These are phyloP conservation scores for Acer yangbiense DNA, from an alignment of 345 rosid genomes.

Conservation along the genomic window DNA sequence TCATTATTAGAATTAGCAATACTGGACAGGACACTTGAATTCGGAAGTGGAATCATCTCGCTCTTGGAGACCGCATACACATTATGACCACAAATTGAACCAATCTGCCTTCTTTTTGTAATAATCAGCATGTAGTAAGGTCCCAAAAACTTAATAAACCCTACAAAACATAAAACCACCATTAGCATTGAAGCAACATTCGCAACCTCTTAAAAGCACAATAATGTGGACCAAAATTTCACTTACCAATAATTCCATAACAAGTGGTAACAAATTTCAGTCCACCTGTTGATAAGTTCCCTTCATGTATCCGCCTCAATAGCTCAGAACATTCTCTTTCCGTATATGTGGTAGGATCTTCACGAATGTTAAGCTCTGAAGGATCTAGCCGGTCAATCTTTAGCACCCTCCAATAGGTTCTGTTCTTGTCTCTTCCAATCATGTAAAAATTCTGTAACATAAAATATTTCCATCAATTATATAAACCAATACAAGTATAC, in stretches of 20 bases:
- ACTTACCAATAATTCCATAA: constrained; percentile 93
- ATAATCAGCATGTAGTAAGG: constrained; percentile 96
- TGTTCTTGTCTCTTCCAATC: constrained; percentile 73
- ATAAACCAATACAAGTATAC: not conserved
- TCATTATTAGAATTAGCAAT: constrained; percentile 63
- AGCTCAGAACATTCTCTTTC: constrained; percentile 75
- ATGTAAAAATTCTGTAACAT: constrained; percentile 69
- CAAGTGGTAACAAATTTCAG: constrained; percentile 80
- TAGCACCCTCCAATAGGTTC: constrained; percentile 75
- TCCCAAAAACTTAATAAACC: constrained; percentile 91
- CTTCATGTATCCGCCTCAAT: constrained; percentile 87
- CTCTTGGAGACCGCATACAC: constrained; percentile 81
- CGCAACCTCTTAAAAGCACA: constrained; percentile 1
- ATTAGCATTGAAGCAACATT: constrained; percentile 1
- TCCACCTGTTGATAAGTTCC: constrained; percentile 91
- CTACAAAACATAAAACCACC: constrained; percentile 38
- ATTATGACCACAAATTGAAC: constrained; percentile 84
- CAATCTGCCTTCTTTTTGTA: constrained; percentile 85
- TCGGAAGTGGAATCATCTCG: constrained; percentile 76
- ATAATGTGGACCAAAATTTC: constrained; percentile 7
- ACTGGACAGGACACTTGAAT: constrained; percentile 50
- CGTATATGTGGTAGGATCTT: constrained; percentile 75
- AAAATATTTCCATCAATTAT: not conserved
- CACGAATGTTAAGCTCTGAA: constrained; percentile 70
- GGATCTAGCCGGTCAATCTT: constrained; percentile 77